Conservation (phyloP, 495 filamentous ascomycete species). For the Penicillium roqueforti region DNA sequence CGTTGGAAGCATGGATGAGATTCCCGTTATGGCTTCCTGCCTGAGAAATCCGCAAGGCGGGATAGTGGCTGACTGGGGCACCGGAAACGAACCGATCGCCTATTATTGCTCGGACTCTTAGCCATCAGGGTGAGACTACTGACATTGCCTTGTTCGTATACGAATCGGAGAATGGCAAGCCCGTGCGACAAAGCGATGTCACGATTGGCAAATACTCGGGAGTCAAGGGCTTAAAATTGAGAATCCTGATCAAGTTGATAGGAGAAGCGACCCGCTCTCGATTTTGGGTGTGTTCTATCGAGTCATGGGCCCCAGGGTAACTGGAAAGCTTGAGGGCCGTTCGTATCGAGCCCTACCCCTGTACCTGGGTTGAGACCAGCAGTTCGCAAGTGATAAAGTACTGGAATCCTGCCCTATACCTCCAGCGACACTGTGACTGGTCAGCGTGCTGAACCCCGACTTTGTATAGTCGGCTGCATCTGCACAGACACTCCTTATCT, state of each 20-base stretch:
- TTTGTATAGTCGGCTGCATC: neutral
- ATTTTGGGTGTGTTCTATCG: neutral
- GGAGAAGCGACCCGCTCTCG: neutral
- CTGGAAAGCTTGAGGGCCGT: neutral
- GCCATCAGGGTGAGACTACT: conserved; percentile 62
- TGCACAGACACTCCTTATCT: neutral
- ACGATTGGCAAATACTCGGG: conserved; percentile 26
- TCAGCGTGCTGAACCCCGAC: neutral
- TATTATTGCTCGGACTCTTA: conserved; percentile 44
- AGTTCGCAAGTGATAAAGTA: neutral
- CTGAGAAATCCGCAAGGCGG: conserved; percentile 54
- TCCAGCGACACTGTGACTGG: neutral
- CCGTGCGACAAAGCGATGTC: conserved; percentile 46
- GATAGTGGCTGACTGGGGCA: conserved; percentile 54
- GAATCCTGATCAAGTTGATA: conserved; percentile 34
- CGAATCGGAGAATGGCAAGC: conserved; percentile 50
- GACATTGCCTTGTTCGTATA: conserved; percentile 64
- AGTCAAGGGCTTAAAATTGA: conserved; percentile 23
- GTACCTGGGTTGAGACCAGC: neutral
- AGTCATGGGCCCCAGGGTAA: neutral
- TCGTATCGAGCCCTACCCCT: neutral
- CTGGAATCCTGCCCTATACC: neutral
- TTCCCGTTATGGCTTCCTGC: conserved; percentile 54
- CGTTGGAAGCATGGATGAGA: conserved; percentile 49
- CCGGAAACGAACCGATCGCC: conserved; percentile 59